Evolutionary conservation across 176 grass and related monocot genomes (phyloP).

Genomic region (Saccharum spontaneum): DNA sequence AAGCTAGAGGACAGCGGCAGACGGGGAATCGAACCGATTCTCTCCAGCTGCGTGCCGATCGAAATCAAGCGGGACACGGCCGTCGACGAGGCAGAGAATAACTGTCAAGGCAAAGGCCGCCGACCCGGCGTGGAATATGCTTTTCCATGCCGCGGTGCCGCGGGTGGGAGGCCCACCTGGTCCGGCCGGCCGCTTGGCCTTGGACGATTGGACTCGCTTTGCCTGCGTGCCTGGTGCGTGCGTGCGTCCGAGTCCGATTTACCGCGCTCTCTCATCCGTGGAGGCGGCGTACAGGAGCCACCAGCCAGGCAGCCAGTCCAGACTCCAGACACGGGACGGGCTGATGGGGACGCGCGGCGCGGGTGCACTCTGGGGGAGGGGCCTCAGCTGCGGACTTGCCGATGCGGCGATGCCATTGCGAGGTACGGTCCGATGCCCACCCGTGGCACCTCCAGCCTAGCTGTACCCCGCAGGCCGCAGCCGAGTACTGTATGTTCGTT

Average conservation of each 20-base stretch:
- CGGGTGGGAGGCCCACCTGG: not conserved
- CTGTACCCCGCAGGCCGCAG: no score
- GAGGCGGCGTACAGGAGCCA: not conserved
- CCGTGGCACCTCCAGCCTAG: no score
- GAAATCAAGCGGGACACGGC: slow-evolving; percentile 5
- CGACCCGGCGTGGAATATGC: not conserved
- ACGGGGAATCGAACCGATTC: slow-evolving; percentile 25
- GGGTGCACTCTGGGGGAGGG: not conserved
- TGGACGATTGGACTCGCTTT: not conserved
- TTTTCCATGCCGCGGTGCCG: not conserved
- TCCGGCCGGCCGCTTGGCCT: not conserved
- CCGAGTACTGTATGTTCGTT: no score
- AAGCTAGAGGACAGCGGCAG: not conserved
- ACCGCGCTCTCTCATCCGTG: not conserved
- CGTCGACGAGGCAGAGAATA: slow-evolving; percentile 22
- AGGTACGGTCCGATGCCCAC: slow-evolving; percentile 9
- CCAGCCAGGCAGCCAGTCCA: not conserved
- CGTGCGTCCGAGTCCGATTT: not conserved
- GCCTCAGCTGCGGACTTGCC: not conserved
- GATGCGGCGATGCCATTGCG: slow-evolving; percentile 10
- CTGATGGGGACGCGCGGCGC: not conserved
- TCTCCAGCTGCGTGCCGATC: not conserved
- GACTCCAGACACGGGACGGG: not conserved
- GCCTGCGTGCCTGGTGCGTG: not conserved
- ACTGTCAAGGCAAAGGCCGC: not conserved